Evolutionary conservation across 139 green algal species (phyloP).

Genomic region (Spirogloea muscicola): DNA sequence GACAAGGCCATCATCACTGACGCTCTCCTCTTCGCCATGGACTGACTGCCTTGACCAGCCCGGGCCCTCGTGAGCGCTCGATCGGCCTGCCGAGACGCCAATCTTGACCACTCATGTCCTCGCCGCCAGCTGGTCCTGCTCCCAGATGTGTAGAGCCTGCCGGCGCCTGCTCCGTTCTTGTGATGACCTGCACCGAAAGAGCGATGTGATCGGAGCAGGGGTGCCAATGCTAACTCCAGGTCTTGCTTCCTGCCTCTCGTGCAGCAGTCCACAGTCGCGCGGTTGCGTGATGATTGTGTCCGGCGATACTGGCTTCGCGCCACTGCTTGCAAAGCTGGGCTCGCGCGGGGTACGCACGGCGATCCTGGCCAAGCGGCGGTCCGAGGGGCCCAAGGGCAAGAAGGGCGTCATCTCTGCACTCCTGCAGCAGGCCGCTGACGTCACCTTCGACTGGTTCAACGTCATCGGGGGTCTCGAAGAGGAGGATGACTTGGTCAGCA

Average conservation of each 20-base stretch:
- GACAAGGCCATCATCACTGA: constrained; percentile 44
- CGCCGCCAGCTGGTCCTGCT: too few species aligned
- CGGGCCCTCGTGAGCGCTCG: too few species aligned
- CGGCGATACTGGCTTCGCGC: constrained; percentile 18
- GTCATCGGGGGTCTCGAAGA: background rate
- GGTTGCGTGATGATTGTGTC: constrained; percentile 32
- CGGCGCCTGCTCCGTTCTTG: too few species aligned
- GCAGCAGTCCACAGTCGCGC: too few species aligned
- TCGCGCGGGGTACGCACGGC: constrained; percentile 10
- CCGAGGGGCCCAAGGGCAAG: background rate
- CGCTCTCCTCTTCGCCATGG: constrained; percentile 34
- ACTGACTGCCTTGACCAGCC: constrained; percentile 15
- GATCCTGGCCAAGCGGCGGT: constrained; percentile 4
- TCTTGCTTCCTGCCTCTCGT: too few species aligned
- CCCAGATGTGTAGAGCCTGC: too few species aligned
- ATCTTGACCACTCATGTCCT: too few species aligned
- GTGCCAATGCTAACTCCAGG: too few species aligned
- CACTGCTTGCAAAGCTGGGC: constrained; percentile 16
- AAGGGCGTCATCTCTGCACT: background rate
- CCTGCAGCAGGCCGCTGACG: constrained; percentile 9
- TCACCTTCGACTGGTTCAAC: constrained; percentile 20
- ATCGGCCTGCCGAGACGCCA: too few species aligned
- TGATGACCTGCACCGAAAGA: too few species aligned
- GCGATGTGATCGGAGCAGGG: too few species aligned
- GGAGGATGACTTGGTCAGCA: background rate